These are phyloP conservation scores for Pythium phragmitis DNA, from an alignment of 352 stramenopile genomes.

Conservation along the genomic window DNA sequence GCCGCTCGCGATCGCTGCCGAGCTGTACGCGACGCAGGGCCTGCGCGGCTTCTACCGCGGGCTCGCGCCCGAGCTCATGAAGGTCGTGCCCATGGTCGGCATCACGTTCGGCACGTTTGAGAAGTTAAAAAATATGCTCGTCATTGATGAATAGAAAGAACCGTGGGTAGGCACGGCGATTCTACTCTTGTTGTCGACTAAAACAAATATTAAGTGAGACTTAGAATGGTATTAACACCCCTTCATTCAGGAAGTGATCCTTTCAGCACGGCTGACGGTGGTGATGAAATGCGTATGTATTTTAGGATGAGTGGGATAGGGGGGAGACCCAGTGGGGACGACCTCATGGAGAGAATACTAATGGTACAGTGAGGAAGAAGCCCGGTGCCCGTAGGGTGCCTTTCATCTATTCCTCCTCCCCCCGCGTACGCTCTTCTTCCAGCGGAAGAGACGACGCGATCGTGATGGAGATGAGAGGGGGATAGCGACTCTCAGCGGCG, in stretches of 20 bases:
- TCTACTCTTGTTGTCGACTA: too few relatives aligned
- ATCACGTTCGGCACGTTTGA: constrained; percentile 97
- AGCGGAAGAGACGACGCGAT: constrained; percentile 11
- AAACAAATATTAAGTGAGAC: too few relatives aligned
- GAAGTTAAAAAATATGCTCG: constrained; percentile 89
- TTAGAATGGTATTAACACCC: too few relatives aligned
- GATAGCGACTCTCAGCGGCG: too few relatives aligned
- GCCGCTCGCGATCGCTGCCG: constrained; percentile 65
- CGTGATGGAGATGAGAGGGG: neutral
- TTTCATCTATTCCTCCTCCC: neutral
- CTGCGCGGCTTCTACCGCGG: constrained; percentile 85
- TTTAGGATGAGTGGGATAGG: neutral
- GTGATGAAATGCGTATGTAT: too few relatives aligned
- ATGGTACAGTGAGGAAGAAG: constrained; percentile 6
- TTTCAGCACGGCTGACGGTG: too few relatives aligned
- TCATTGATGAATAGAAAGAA: constrained; percentile 68
- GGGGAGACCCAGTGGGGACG: neutral
- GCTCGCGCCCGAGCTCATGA: constrained; percentile 94
- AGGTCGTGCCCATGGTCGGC: constrained; percentile 96
- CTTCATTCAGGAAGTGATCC: too few relatives aligned
- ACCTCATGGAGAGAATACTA: neutral
- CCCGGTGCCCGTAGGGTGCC: neutral
- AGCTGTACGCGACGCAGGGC: constrained; percentile 71
- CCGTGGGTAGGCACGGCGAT: too few relatives aligned
- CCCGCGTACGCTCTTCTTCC: constrained; percentile 16